These are phyloP conservation scores for Malus hybrid DNA, from an alignment of 331 rosid genomes.

Conservation along the genomic window DNA sequence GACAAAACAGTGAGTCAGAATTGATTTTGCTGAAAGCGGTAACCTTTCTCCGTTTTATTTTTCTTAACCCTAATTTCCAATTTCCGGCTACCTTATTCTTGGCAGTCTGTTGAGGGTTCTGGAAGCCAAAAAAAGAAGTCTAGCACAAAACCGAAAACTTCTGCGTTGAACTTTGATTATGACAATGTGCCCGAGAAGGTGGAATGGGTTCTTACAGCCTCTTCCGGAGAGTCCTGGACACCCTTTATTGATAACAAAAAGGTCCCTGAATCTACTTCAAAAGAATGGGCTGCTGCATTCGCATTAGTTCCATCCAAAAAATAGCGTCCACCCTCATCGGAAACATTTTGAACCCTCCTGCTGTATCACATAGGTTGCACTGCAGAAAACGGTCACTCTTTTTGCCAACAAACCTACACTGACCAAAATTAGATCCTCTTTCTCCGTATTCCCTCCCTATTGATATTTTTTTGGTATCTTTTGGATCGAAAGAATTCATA, in stretches of 20 bases:
- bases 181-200: constrained; percentile 41
- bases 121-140: constrained; percentile 31
- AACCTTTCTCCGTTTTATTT: not conserved
- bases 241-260: constrained; percentile 29
- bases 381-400: not conserved
- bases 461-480: not conserved
- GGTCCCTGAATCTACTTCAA: constrained; percentile 23
- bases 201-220: constrained; percentile 45
- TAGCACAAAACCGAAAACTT: constrained; percentile 6
- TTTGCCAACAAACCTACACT: constrained; percentile 12
- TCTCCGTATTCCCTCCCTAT: not conserved
- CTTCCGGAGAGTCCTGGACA: constrained; percentile 35
- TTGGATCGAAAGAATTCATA: not conserved
- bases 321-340: not conserved
- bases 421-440: constrained; percentile 9
- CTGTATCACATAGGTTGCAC: not conserved
- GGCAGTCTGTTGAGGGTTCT: constrained; percentile 16
- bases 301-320: constrained; percentile 15
- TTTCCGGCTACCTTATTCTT: not conserved
- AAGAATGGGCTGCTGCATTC: constrained; percentile 45
- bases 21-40: not conserved
- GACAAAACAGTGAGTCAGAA: constrained; percentile 28
- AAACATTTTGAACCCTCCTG: not conserved
- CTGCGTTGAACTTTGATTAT: constrained; percentile 32
- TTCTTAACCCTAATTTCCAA: not conserved